Evolutionary conservation across 164 flowering plant genomes (phyloP).

Genomic region (Magnolia kwangsiensis): DNA sequence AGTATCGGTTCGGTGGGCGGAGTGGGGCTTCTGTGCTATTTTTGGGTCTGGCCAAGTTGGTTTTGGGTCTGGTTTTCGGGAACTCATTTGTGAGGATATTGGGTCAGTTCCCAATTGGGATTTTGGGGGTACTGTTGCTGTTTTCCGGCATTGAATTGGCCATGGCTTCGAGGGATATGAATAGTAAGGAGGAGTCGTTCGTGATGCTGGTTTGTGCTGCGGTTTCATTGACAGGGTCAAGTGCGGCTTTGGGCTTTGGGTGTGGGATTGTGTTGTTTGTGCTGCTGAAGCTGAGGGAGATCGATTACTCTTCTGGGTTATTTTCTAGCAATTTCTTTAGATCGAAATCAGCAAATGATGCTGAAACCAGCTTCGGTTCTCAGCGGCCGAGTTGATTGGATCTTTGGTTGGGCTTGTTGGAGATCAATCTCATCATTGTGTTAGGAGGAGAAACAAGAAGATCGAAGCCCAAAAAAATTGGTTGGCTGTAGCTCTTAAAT

Average conservation of each 20-base stretch:
- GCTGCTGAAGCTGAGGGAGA: constrained; percentile 59
- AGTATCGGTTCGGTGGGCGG: constrained; percentile 76
- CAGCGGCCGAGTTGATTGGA: background rate
- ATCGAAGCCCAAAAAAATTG: too few relatives aligned
- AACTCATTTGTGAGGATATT: constrained; percentile 71
- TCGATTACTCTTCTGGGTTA: constrained; percentile 30
- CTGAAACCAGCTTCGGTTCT: background rate
- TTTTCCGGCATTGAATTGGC: constrained; percentile 88
- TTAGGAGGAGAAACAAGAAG: too few relatives aligned
- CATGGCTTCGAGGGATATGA: constrained; percentile 84
- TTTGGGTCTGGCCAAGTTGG: constrained; percentile 64
- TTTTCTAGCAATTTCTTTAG: background rate
- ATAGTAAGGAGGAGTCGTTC: constrained; percentile 69
- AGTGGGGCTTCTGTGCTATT: constrained; percentile 65
- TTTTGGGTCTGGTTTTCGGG: constrained; percentile 62
- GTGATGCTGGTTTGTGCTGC: constrained; percentile 87
- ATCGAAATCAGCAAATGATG: background rate
- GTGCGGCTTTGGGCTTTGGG: constrained; percentile 81
- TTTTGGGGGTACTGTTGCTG: constrained; percentile 69
- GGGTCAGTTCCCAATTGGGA: constrained; percentile 63
- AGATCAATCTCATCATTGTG: too few relatives aligned
- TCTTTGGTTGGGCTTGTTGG: background rate
- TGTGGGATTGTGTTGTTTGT: constrained; percentile 63
- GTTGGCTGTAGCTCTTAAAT: too few relatives aligned
- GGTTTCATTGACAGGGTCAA: constrained; percentile 76